phyloP scores from a whole-genome alignment of 306 rosid genomes.

The Echinosophora koreensis region DNA sequence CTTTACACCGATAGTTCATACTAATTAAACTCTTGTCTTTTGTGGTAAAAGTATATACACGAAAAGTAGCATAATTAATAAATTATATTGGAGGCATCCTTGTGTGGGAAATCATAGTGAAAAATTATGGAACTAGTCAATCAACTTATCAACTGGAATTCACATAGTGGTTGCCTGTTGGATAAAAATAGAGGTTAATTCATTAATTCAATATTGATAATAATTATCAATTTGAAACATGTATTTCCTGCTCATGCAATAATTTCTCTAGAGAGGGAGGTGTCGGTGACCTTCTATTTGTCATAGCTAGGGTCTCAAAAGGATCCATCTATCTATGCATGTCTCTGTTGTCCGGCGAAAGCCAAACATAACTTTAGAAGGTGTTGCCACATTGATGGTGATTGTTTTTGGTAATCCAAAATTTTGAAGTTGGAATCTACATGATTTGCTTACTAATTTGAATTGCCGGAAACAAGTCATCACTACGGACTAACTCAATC shows the following conservation, averaged over 20 bases:
- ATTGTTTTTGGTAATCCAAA: not conserved
- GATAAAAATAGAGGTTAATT: no score
- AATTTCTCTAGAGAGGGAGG: not conserved
- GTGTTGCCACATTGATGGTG: conserved; percentile 31
- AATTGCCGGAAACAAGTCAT: conserved; percentile 11
- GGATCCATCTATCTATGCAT: conserved; percentile 23
- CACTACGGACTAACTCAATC: not conserved
- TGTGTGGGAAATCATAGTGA: not conserved
- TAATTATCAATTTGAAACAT: no score
- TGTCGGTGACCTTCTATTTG: conserved; percentile 39
- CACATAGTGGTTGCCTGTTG: not conserved
- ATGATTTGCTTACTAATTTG: not conserved
- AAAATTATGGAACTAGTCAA: not conserved
- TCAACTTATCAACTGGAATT: not conserved
- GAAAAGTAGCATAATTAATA: not conserved
- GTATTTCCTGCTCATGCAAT: not conserved
- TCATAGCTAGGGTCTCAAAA: conserved; percentile 37
- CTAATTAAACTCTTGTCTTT: not conserved
- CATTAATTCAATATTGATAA: not conserved
- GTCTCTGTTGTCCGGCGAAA: conserved; percentile 46
- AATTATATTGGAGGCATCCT: not conserved
- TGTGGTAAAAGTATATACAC: not conserved
- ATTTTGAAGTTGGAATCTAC: not conserved
- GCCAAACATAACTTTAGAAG: conserved; percentile 52
- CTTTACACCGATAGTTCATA: no score